A percentile compares a stretch with the other conserved stretches of the same genome.
phyloP scores from a whole-genome alignment of 1,284 basidiomycete genomes.

The Amylostereum areolatum region DNA sequence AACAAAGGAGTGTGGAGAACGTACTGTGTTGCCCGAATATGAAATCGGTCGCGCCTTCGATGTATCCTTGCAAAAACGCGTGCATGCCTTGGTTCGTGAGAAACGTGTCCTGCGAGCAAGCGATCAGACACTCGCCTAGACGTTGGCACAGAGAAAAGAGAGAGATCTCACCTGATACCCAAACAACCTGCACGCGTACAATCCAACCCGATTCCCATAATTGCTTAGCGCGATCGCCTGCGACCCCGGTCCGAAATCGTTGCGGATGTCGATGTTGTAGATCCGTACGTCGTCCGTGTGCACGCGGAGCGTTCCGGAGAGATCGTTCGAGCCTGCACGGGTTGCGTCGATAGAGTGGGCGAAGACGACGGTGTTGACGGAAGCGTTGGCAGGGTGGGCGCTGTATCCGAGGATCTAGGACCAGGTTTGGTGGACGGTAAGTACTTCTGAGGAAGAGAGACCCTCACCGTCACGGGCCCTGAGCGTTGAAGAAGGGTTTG shows the following conservation, averaged over 20 bases:
- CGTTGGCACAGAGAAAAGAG: too few species aligned
- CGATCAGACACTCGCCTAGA: too few species aligned
- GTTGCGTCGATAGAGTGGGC: conserved; percentile 35
- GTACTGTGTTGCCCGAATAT: conserved; percentile 35
- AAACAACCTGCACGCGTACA: conserved; percentile 46
- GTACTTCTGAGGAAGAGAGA: conserved; percentile 10
- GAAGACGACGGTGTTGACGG: conserved; percentile 36
- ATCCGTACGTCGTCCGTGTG: conserved; percentile 46
- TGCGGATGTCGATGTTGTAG: conserved; percentile 53
- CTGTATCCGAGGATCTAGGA: conserved; percentile 43
- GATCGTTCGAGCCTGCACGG: conserved; percentile 44
- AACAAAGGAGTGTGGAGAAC: background rate
- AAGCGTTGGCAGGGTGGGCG: conserved; percentile 26
- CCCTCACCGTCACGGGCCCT: conserved; percentile 17
- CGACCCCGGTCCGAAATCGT: conserved; percentile 42
- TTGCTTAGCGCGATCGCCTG: conserved; percentile 52
- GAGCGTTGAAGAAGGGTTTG: conserved; percentile 44
- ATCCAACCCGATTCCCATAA: conserved; percentile 42
- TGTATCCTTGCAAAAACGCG: conserved; percentile 20
- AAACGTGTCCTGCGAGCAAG: conserved; percentile 23
- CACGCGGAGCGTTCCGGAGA: conserved; percentile 46
- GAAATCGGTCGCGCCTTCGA: conserved; percentile 49
- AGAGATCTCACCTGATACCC: conserved; percentile 38
- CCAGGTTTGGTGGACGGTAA: background rate
- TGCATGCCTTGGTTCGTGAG: conserved; percentile 38